Percentiles rank a stretch among this genome's conserved stretches.
Evolutionary conservation across 2,329 filamentous ascomycete genomes (phyloP).

Genomic region (Falciphora oryzae): DNA sequence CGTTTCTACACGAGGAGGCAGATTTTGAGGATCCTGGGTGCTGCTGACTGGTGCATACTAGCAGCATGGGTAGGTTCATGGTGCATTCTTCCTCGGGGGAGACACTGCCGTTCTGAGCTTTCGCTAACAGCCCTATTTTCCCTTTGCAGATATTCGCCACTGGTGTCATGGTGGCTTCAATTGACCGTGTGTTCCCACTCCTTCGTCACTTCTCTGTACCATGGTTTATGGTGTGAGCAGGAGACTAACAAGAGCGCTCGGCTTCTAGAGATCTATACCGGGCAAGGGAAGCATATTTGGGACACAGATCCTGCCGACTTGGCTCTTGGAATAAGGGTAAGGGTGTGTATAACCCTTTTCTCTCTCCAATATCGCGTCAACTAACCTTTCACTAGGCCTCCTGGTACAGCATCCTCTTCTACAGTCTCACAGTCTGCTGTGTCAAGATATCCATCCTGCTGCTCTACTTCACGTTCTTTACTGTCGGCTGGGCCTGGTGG

Average conservation of each 20-base stretch:
- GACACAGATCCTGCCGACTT: slow-evolving; percentile 1
- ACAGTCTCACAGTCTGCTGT: slow-evolving; percentile 22
- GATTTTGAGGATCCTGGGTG: slow-evolving; percentile 2
- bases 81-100: neutral
- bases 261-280: neutral
- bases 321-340: neutral
- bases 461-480: slow-evolving; percentile 24
- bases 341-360: neutral
- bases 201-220: neutral
- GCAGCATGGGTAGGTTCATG: slow-evolving; percentile 1
- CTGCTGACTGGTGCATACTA: slow-evolving; percentile 8
- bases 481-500: slow-evolving; percentile 24
- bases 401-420: slow-evolving; percentile 23
- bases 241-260: neutral
- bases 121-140: neutral
- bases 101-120: neutral
- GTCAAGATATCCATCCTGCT: slow-evolving; percentile 24
- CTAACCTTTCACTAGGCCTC: slow-evolving; percentile 16
- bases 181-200: neutral
- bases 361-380: neutral
- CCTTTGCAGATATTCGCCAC: neutral
- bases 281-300: slow-evolving; percentile 9
- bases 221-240: neutral
- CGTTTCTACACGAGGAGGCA: slow-evolving; percentile 30
- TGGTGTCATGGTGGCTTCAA: neutral